Evolutionary conservation across 805 yeast genomes (phyloP), one percentile per base, ranked within the genome.

Genomic region (Barnettozyma californica): DNA sequence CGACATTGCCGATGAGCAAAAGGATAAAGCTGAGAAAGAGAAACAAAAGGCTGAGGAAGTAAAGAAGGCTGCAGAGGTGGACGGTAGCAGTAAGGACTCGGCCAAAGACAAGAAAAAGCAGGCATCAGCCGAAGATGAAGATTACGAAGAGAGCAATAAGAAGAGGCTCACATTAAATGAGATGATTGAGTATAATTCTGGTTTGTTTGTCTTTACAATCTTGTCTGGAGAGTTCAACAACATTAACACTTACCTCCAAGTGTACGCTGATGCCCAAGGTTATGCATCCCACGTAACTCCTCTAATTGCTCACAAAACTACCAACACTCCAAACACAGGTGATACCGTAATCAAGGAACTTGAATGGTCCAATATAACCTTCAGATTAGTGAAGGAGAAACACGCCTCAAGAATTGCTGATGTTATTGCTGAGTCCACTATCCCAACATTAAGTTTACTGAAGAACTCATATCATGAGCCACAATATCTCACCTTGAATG

Each of bases 341-440:
- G 97, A 90, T 65, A 82, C 70, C n/a, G 65, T 82, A 54, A 73
- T 91, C 50, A 84, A 82, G 53, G 95, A 91, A 64, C 70, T 91
- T 45, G 89, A 83, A 39, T 80, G 81, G 75, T 88, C 97, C 1
- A 68, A 74, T 43, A 74, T 81, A 1, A 73, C 77, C 2, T 74
- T 90, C 65, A 76, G 88, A 61, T 67, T 86, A 26, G 74, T 79
- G 2, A 80, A 80, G 56, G 75, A 83, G 48, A 70, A 70, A 51
- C 69, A 74, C 27, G 69, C 72, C 38, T 80, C 78, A 55, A 75
- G 84, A 58, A 72, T 74, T 23, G 80, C 79, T 49, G 81, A 80
- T 35, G 65, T 78, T 6, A 57, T 84, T 51, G 83, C 84, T 21
- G 87, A 83, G 59, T 69, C 78, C 9, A 75, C 80, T 1, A 64